Base-by-base conservation (phyloP, 1,284 basidiomycete species). In the Fomes fomentarius region DNA sequence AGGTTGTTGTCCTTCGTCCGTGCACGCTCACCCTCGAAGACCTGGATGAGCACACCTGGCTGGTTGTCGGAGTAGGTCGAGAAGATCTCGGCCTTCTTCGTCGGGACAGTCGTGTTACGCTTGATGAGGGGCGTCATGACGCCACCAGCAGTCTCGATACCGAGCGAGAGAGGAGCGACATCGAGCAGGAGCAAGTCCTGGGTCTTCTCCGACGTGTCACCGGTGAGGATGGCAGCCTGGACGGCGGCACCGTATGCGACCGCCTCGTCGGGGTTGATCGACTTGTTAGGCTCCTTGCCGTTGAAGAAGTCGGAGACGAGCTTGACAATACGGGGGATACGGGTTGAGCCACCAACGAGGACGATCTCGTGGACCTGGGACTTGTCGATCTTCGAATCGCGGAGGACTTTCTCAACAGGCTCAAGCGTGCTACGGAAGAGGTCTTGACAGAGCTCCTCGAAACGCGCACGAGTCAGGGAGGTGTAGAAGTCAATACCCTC, bases 11-110 rank as follows among this genome's bases (percentile, higher is more conserved):
- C 97, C 85, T 98, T 98, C 63, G 96, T 98, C 70, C 95, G 92
- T 50, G 96, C 93, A 83, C 96, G 95, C 79, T 99, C 97, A 79
- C 97, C 96, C 84, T 99, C 96, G 78, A 85, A 99, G 57, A 99
- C 96, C 76, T 98, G 96, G 77, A 99, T 98, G 69, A 98, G 84
- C 54, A 99, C 96, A 84, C 94, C 94, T 59, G 96, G 94, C 76
- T 99, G 97, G 84, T 99, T 98, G 83, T 99, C 96, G 63, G 95
- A 90, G 81, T 96, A 97, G 38, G 97, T 99, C 46, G 96, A 98
- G 89, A 99, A 98, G 74, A 93, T 91, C 80, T 98, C 94, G 24
- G 94, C 94, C 83, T 98, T 98, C 83, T 98, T 98, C 71, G 96
- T 98, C 47, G 96, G 96, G 65, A 99, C 93, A 51, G 95, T 97